These are phyloP conservation scores for Diplodia seriata DNA, from an alignment of 2,329 filamentous ascomycete genomes.

Conservation along the genomic window DNA sequence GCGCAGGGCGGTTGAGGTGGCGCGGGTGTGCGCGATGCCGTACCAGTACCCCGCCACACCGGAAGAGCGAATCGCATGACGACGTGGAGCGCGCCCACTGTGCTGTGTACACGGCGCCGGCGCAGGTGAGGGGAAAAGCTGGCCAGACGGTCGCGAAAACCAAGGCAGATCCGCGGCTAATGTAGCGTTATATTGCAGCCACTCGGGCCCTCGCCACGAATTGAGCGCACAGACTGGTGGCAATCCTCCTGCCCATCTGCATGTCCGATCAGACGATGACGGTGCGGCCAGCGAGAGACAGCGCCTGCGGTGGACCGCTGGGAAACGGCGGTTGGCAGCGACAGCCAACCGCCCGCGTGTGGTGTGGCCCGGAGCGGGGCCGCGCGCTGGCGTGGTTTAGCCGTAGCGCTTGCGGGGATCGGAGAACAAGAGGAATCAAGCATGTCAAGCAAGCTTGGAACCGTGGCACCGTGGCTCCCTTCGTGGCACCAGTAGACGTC, in stretches of 20 bases:
- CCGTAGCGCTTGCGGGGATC: slow-evolving; percentile 9
- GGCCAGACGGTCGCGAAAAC: not conserved
- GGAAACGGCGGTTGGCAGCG: not conserved
- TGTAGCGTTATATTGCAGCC: slow-evolving; percentile 8
- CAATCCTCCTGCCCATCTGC: slow-evolving; percentile 27
- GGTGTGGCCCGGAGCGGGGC: slow-evolving; percentile 1
- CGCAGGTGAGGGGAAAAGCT: not conserved
- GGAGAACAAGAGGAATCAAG: not conserved
- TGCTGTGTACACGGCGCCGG: not conserved
- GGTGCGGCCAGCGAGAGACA: not conserved
- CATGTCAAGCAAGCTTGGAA: slow-evolving; percentile 8
- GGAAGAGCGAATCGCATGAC: not conserved
- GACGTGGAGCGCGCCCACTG: not conserved
- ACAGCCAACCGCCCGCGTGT: not conserved
- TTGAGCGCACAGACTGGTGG: slow-evolving; percentile 14
- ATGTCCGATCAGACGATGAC: slow-evolving; percentile 5
- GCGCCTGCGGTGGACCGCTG: not conserved
- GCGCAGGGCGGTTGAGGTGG: slow-evolving; percentile 5
- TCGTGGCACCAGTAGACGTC: slow-evolving; percentile 13
- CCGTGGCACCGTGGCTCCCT: not conserved
- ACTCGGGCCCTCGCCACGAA: not conserved
- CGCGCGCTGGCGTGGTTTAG: not conserved
- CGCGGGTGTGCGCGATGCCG: not conserved
- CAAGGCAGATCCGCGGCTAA: slow-evolving; percentile 14
- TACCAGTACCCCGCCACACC: not conserved